phyloP scores from a whole-genome alignment of 495 filamentous ascomycete genomes.

The Astrocystis sublimbata region DNA sequence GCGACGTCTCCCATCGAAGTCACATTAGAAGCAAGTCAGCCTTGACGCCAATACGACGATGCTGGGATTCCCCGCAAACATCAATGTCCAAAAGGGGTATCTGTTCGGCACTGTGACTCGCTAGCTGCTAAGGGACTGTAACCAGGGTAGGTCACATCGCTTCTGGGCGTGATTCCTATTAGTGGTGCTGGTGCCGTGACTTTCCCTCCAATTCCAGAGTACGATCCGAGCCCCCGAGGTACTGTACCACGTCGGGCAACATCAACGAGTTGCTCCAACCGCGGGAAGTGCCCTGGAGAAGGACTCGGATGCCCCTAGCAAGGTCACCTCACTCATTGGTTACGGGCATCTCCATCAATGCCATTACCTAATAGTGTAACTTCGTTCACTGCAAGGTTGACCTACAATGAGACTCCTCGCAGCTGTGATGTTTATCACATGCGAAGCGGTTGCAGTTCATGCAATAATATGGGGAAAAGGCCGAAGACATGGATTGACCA shows the following conservation, averaged over 20 bases:
- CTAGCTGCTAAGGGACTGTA: no score
- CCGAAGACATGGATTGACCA: not conserved
- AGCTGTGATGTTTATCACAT: conserved; percentile 14
- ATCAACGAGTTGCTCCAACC: not conserved
- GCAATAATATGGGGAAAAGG: not conserved
- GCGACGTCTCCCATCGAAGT: not conserved
- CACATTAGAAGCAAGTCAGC: not conserved
- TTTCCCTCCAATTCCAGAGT: not conserved
- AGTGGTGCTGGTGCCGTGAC: not conserved
- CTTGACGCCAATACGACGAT: not conserved
- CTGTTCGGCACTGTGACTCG: not conserved
- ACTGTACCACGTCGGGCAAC: no score
- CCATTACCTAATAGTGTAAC: conserved; percentile 15
- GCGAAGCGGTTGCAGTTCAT: not conserved
- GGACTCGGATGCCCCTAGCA: not conserved
- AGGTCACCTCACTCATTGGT: not conserved
- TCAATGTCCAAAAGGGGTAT: conserved; percentile 2
- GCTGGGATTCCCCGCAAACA: conserved; percentile 8
- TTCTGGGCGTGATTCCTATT: not conserved
- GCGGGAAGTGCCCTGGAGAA: no score
- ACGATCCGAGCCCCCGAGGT: no score
- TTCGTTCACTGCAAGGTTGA: not conserved
- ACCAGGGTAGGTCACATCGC: not conserved
- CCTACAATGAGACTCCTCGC: not conserved
- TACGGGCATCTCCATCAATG: not conserved